phyloP scores from a whole-genome alignment of 441 rosid genomes.

The Euphorbia celastroides region DNA sequence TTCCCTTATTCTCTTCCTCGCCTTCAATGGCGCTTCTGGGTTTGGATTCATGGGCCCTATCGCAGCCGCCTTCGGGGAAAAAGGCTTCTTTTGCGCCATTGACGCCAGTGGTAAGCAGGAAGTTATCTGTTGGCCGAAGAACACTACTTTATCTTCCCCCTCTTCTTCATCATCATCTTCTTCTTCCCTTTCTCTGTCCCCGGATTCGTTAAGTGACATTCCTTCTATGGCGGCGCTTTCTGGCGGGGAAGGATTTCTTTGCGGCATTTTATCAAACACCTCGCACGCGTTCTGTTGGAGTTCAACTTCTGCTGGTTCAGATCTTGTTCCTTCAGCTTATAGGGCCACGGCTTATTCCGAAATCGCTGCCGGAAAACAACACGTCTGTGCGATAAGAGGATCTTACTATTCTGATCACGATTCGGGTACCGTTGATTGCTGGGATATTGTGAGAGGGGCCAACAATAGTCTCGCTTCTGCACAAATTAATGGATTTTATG shows the following conservation, averaged over 20 bases:
- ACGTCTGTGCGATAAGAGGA: conserved; percentile 80
- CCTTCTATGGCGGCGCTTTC: conserved; percentile 60
- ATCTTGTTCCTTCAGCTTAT: conserved; percentile 60
- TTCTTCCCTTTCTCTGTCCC: conserved; percentile 12
- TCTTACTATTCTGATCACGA: conserved; percentile 59
- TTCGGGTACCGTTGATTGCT: conserved; percentile 65
- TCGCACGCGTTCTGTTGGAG: conserved; percentile 67
- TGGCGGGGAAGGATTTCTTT: conserved; percentile 69
- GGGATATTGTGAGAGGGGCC: conserved; percentile 42
- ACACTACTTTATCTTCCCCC: conserved; percentile 37
- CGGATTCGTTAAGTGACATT: conserved; percentile 27
- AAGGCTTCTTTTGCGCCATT: conserved; percentile 81
- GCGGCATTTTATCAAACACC: conserved; percentile 59
- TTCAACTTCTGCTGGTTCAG: conserved; percentile 33
- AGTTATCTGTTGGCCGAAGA: conserved; percentile 75
- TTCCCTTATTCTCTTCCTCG: conserved; percentile 28
- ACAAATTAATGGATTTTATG: conserved; percentile 32
- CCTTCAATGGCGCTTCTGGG: conserved; percentile 38
- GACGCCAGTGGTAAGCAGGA: conserved; percentile 82
- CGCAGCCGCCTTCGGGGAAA: conserved; percentile 62
- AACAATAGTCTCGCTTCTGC: conserved; percentile 36
- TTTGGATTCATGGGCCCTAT: conserved; percentile 83
- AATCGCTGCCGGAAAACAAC: conserved; percentile 68
- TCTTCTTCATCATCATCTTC: conserved; percentile 29
- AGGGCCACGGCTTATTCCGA: conserved; percentile 51